phyloP scores from a whole-genome alignment of 2,329 filamentous ascomycete species.

The Sporothrix mexicana region DNA sequence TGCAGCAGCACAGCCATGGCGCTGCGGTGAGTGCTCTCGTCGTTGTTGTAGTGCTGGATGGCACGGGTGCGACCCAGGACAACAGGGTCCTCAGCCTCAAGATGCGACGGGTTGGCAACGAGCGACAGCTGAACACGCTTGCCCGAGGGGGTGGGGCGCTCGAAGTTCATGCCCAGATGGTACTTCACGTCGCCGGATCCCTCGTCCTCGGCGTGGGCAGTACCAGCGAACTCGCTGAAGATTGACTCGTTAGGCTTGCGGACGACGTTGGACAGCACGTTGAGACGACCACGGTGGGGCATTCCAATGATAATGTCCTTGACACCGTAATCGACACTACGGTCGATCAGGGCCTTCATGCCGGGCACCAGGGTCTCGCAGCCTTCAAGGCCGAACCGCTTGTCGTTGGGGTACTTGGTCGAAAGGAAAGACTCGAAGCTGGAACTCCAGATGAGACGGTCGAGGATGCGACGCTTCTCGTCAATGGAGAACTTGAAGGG shows the following conservation, averaged over 20 bases:
- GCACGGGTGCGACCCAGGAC: constrained; percentile 97
- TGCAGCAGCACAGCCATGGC: constrained; percentile 97
- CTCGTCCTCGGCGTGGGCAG: constrained; percentile 85
- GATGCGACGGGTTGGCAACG: constrained; percentile 96
- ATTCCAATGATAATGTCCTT: constrained; percentile 99
- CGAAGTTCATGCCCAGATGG: constrained; percentile 99
- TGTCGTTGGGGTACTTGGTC: constrained; percentile 99
- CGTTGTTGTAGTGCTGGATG: constrained; percentile 98
- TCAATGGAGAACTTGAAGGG: constrained; percentile 98
- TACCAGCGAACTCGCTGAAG: constrained; percentile 96
- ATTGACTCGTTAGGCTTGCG: constrained; percentile 99
- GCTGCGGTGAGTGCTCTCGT: constrained; percentile 84
- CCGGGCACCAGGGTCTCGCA: constrained; percentile 96
- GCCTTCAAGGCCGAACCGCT: constrained; percentile 97
- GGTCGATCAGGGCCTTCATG: constrained; percentile 99
- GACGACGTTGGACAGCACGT: constrained; percentile 97
- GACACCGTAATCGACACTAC: constrained; percentile 96
- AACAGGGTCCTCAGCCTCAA: constrained; percentile 97
- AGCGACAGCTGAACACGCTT: constrained; percentile 99
- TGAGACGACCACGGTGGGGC: constrained; percentile 97
- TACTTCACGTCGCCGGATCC: constrained; percentile 99
- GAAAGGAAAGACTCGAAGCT: constrained; percentile 96
- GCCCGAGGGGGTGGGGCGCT: constrained; percentile 94
- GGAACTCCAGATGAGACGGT: constrained; percentile 97
- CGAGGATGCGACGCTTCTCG: constrained; percentile 96